Base-by-base conservation (phyloP, 495 filamentous ascomycete genomes). In the Cryomyces minteri region DNA sequence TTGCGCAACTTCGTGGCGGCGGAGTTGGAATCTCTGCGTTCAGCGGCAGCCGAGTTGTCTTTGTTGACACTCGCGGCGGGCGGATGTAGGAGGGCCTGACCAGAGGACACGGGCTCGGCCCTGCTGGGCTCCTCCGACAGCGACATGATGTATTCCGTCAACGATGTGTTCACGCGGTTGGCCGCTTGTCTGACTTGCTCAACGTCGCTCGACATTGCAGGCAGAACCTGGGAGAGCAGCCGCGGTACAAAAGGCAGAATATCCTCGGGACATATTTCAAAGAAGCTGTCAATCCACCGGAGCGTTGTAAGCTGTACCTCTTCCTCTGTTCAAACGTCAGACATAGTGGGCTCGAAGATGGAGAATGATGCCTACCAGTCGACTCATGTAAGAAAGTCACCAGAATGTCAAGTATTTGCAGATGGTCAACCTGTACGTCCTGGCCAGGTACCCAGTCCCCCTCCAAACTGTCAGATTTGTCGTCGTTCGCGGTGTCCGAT, bases 371-470 rank as follows among this genome's bases (percentile, higher is more conserved):
- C 25, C 56, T 69, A 85, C 84, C 81, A 52, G 78, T 71, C 32
- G 88, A 84, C 55, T 94, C 81, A 31, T 57, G 48, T 10, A 98
- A 72, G 53, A 93, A 94, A 10, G 77, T 77, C 6, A 94, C 87
- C 41, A 99, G 64, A 29, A 96, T 95, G 52, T 94, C 82, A 36
- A 99, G 63, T 36, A 96, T 90, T 54, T 79, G 86, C 44, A 82
- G 79, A 61, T 93, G 79, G 61, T 96, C 88, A 43, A 99, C 82
- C 44, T 90, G 80, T 4, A 96, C 85, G 62, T 99, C 92, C 66
- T 96, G 90, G 4, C 92, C 92, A 0, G 92, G 92, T 18, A 96
- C 75, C 87, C 87, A 99, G 50, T 94, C 88, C 43, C 84, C 88
- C 50, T 95, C 88, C 37, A 69, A 79, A 38, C 72, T 72, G 5